Evolutionary conservation across 176 grass and related monocot species (phyloP).

Genomic region (Oryza meridionalis): DNA sequence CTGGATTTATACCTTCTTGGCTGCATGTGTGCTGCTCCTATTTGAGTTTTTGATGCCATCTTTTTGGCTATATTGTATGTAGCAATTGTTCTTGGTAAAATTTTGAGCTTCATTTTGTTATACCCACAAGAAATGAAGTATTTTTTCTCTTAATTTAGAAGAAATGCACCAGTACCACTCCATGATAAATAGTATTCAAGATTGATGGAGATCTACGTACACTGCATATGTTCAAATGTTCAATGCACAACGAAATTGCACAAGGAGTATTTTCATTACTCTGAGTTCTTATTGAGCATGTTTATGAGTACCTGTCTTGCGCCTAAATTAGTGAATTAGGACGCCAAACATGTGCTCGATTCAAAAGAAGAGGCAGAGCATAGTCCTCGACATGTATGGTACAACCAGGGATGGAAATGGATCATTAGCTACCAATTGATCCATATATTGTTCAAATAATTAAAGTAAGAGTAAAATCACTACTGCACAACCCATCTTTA

Average conservation of each 20-base stretch:
- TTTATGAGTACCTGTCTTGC: not conserved
- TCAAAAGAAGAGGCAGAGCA: not conserved
- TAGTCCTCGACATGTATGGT: not conserved
- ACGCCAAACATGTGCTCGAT: not conserved
- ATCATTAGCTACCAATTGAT: not conserved
- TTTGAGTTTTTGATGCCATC: conserved; percentile 25
- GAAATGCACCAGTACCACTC: no score
- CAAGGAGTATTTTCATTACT: no score
- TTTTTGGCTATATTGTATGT: conserved; percentile 1
- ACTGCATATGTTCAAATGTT: no score
- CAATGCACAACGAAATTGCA: no score
- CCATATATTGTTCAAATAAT: not conserved
- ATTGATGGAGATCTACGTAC: no score
- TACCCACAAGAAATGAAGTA: no score
- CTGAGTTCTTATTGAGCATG: no score
- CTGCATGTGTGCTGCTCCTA: not conserved
- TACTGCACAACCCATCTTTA: no score
- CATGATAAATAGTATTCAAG: no score
- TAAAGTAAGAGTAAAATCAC: no score
- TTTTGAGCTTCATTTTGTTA: not conserved
- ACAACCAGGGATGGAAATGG: not conserved
- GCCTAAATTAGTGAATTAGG: not conserved
- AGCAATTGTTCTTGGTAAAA: not conserved
- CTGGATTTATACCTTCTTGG: not conserved
- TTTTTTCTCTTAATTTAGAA: no score